phyloP scores from a whole-genome alignment of 805 yeast genomes.

The Lipomyces starkeyi region DNA sequence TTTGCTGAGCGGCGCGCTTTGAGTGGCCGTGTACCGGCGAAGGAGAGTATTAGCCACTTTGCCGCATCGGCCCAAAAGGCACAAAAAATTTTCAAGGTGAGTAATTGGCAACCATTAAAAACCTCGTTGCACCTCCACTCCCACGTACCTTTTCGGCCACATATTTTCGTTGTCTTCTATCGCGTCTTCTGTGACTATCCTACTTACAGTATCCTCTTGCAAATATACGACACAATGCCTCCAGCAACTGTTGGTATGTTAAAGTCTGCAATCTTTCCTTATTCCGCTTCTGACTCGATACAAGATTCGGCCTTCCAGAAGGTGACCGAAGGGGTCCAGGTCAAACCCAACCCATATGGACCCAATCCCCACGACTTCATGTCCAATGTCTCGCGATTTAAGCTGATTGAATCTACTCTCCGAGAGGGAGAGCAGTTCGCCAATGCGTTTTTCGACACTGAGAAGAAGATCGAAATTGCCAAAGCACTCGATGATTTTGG shows the following conservation, averaged over 20 bases:
- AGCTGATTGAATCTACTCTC: slow-evolving; percentile 91
- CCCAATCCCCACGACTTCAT: slow-evolving; percentile 92
- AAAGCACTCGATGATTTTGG: slow-evolving; percentile 97
- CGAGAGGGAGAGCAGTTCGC: slow-evolving; percentile 99
- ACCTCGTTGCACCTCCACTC: slow-evolving; percentile 8
- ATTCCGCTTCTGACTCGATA: neutral
- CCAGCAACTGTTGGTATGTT: slow-evolving; percentile 33
- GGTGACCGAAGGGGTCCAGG: slow-evolving; percentile 30
- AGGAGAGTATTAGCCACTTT: neutral
- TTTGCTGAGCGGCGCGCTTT: neutral
- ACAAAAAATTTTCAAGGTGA: slow-evolving; percentile 24
- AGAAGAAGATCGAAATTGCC: slow-evolving; percentile 95
- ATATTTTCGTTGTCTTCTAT: neutral
- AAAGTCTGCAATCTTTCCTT: neutral
- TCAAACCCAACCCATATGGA: slow-evolving; percentile 78
- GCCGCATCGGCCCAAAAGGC: neutral
- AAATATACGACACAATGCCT: slow-evolving; percentile 25
- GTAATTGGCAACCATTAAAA: slow-evolving; percentile 18
- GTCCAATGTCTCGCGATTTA: slow-evolving; percentile 86
- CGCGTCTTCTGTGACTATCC: neutral
- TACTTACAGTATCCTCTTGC: neutral
- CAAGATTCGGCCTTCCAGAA: slow-evolving; percentile 16
- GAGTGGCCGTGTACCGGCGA: neutral
- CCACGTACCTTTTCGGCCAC: neutral
- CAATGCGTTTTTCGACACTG: slow-evolving; percentile 92